These are phyloP conservation scores for Globisporangium cederbergense DNA, from an alignment of 352 stramenopile genomes.

Conservation along the genomic window DNA sequence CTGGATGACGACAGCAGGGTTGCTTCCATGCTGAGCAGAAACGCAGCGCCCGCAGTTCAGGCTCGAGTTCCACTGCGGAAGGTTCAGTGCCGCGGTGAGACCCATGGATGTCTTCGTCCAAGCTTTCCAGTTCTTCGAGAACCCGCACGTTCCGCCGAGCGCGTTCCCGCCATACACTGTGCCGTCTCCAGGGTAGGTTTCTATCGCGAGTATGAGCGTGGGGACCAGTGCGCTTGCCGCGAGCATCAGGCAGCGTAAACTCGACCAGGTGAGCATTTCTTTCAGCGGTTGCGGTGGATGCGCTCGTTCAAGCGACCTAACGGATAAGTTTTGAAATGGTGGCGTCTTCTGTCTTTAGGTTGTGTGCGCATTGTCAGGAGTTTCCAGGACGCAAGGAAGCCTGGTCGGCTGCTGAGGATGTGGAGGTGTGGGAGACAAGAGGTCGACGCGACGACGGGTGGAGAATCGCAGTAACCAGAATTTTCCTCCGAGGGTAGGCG, in stretches of 20 bases:
- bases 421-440: too few species aligned
- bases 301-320: too few species aligned
- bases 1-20: constrained; percentile 9
- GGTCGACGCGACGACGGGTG: too few species aligned
- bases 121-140: constrained; percentile 2
- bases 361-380: too few species aligned
- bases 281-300: background rate
- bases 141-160: constrained; percentile 5
- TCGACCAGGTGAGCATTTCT: background rate
- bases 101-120: constrained; percentile 10
- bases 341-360: too few species aligned
- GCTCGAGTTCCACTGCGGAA: constrained; percentile 11
- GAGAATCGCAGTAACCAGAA: too few species aligned
- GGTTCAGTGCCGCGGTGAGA: constrained; percentile 13
- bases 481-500: too few species aligned
- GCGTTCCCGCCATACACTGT: background rate
- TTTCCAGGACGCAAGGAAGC: too few species aligned
- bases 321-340: too few species aligned
- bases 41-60: constrained; percentile 15
- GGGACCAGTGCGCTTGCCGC: background rate
- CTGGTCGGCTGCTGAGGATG: too few species aligned
- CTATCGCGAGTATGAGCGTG: background rate
- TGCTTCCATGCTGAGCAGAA: constrained; percentile 10
- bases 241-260: background rate
- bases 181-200: background rate